Percentiles rank a stretch among this genome's conserved stretches.
These are phyloP conservation scores for Aegilops speltoides DNA, from an alignment of 176 grass and related monocot genomes.

Conservation along the genomic window DNA sequence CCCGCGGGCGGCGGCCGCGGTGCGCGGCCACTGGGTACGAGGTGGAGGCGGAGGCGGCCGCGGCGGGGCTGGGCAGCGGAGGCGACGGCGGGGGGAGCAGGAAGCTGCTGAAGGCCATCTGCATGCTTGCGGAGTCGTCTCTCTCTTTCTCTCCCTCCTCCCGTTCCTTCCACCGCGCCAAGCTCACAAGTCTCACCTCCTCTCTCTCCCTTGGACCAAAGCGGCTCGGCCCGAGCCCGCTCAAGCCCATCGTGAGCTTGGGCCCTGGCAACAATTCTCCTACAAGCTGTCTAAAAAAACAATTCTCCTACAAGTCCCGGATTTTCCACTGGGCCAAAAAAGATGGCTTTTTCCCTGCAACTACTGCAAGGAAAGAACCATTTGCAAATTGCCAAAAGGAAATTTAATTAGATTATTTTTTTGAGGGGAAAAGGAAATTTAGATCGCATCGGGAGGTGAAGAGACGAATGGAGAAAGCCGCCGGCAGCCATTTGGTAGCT, in stretches of 20 bases:
- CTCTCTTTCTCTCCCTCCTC: conserved; percentile 19
- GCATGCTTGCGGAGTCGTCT: conserved; percentile 18
- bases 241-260: not conserved
- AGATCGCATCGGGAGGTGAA: too few species aligned
- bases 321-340: not conserved
- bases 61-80: not conserved
- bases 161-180: conserved; percentile 20
- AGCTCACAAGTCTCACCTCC: not conserved
- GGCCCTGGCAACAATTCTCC: too few species aligned
- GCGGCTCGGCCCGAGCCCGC: not conserved
- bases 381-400: too few species aligned
- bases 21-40: not conserved
- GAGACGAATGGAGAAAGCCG: too few species aligned
- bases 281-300: too few species aligned
- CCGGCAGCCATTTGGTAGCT: too few species aligned
- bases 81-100: conserved; percentile 28
- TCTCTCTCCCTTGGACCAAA: not conserved
- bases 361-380: too few species aligned
- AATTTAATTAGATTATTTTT: too few species aligned
- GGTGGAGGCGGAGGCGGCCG: not conserved
- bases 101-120: conserved; percentile 35
- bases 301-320: too few species aligned
- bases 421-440: too few species aligned
- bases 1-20: conserved; percentile 10
- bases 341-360: too few species aligned